Evolutionary conservation across 1,284 basidiomycete species (phyloP).

Genomic region (Malassezia arunalokei): DNA sequence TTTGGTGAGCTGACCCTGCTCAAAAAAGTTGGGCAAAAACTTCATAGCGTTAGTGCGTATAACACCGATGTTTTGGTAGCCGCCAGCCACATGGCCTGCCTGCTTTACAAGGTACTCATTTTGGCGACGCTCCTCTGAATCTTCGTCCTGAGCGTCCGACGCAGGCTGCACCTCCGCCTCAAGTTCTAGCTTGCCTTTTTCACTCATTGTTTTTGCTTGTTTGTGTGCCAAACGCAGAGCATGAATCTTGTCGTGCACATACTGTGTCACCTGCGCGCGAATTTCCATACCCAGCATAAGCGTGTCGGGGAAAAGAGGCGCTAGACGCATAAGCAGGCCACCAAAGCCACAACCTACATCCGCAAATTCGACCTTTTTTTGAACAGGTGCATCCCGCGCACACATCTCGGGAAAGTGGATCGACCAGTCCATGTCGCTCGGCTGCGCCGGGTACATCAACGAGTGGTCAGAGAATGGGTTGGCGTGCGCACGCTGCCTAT

Average conservation of each 20-base stretch:
- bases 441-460: slow-evolving; percentile 75
- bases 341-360: slow-evolving; percentile 98
- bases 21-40: slow-evolving; percentile 92
- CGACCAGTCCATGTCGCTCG: slow-evolving; percentile 69
- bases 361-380: slow-evolving; percentile 70
- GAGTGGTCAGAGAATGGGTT: slow-evolving; percentile 96
- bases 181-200: background rate
- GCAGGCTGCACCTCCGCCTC: background rate
- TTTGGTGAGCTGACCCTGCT: slow-evolving; percentile 63
- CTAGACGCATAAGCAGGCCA: slow-evolving; percentile 77
- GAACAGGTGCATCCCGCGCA: slow-evolving; percentile 27
- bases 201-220: background rate
- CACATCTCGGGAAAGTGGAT: slow-evolving; percentile 67
- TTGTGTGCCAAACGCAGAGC: slow-evolving; percentile 59
- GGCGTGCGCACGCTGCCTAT: slow-evolving; percentile 90
- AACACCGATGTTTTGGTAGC: slow-evolving; percentile 81
- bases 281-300: slow-evolving; percentile 98
- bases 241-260: slow-evolving; percentile 82
- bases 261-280: slow-evolving; percentile 87
- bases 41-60: slow-evolving; percentile 97
- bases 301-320: slow-evolving; percentile 78
- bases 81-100: slow-evolving; percentile 48
- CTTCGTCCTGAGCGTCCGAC: slow-evolving; percentile 6
- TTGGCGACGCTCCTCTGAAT: slow-evolving; percentile 38
- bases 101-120: slow-evolving; percentile 25